phyloP scores from a whole-genome alignment of 208 protist genomes.

The Borovskyia barvae region DNA sequence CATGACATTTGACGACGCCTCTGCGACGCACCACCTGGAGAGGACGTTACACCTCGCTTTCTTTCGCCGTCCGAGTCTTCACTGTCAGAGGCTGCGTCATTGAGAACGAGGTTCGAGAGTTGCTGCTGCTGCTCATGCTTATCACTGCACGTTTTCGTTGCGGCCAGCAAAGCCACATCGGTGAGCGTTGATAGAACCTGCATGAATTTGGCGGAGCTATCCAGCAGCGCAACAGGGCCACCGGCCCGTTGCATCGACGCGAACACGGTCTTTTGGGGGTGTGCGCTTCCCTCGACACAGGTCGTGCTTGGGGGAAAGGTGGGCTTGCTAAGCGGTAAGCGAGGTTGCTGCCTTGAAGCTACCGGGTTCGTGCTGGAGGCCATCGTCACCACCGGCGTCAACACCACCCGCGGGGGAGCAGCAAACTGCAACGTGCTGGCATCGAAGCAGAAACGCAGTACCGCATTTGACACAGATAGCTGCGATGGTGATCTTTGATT shows the following conservation, averaged over 20 bases:
- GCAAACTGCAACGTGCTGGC: slow-evolving; percentile 9
- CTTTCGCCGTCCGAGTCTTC: not conserved
- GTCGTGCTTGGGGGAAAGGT: no score
- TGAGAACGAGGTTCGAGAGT: not conserved
- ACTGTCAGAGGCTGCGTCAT: not conserved
- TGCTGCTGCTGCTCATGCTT: not conserved
- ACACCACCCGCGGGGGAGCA: slow-evolving; percentile 2
- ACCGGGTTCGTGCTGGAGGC: not conserved
- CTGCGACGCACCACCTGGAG: not conserved
- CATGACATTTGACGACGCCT: slow-evolving; percentile 1
- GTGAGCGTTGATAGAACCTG: slow-evolving; percentile 27
- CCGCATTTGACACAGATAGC: slow-evolving; percentile 16
- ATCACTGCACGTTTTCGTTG: not conserved
- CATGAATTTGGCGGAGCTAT: slow-evolving; percentile 17
- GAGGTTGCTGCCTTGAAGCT: not conserved
- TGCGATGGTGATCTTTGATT: not conserved
- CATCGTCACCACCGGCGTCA: not conserved
- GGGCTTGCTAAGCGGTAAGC: not conserved
- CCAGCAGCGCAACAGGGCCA: slow-evolving; percentile 12
- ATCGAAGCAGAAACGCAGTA: slow-evolving; percentile 32
- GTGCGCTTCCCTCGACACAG: no score
- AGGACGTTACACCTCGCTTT: no score
- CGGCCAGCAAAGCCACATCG: slow-evolving; percentile 17
- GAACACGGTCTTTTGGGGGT: no score
- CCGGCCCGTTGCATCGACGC: no score